phyloP scores from a whole-genome alignment of 116 monocot species.

The Cymodocea nodosa region DNA sequence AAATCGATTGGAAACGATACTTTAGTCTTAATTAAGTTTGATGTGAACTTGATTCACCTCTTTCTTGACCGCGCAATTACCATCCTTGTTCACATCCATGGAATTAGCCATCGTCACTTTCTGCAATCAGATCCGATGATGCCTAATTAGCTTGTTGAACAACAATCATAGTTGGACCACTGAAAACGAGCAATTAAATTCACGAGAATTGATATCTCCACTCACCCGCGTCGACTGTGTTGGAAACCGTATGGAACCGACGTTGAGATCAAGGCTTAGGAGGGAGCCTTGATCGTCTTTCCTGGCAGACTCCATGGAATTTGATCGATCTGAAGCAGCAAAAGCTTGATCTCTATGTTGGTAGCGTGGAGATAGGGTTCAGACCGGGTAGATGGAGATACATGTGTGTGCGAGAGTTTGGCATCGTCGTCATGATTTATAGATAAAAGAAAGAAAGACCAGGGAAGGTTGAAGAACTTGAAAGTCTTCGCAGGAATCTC shows the following conservation, averaged over 20 bases:
- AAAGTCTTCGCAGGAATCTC: neutral
- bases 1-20: neutral
- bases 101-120: neutral
- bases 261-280: slow-evolving; percentile 7
- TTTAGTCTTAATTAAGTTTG: neutral
- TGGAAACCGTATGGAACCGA: too few species aligned
- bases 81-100: neutral
- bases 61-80: neutral
- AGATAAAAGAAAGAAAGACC: neutral
- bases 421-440: neutral
- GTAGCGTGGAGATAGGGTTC: neutral
- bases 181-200: too few species aligned
- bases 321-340: neutral
- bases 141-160: neutral
- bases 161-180: slow-evolving; percentile 35
- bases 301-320: neutral
- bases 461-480: neutral
- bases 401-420: neutral
- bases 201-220: too few species aligned
- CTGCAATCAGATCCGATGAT: neutral
- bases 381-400: neutral
- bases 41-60: neutral
- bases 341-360: neutral
- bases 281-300: neutral
- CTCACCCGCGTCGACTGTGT: too few species aligned